Percentiles rank a stretch among this genome's conserved stretches.
phyloP scores from a whole-genome alignment of 139 green algal species.

The Volvox africanus region DNA sequence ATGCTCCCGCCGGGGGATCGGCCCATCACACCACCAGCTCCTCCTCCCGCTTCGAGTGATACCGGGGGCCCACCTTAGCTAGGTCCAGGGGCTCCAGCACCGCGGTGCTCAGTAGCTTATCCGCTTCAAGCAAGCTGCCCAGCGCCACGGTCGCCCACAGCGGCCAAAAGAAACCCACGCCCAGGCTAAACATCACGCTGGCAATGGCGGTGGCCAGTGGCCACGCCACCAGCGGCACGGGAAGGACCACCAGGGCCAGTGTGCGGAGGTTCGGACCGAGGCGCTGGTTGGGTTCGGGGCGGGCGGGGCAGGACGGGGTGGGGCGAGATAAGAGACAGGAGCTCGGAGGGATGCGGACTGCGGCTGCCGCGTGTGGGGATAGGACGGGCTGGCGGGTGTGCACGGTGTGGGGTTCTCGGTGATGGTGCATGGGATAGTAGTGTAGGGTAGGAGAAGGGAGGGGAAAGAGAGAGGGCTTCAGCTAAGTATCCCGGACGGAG shows the following conservation, averaged over 20 bases:
- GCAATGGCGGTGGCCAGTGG: background rate
- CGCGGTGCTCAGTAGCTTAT: background rate
- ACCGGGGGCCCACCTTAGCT: background rate
- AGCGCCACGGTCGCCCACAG: slow-evolving; percentile 15
- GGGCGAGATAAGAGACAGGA: background rate
- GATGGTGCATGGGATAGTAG: no score
- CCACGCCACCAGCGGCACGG: slow-evolving; percentile 19
- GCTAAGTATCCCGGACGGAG: no score
- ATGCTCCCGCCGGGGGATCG: no score
- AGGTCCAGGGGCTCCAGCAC: slow-evolving; percentile 21
- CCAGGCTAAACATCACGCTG: slow-evolving; percentile 2
- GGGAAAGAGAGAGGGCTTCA: no score
- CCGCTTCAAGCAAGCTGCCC: background rate
- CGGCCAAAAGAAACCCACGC: slow-evolving; percentile 29
- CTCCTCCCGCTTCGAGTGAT: no score
- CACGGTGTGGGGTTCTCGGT: no score
- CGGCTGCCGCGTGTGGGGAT: no score
- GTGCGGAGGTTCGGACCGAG: slow-evolving; percentile 18
- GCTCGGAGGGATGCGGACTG: background rate
- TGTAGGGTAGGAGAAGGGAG: no score
- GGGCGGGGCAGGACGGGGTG: background rate
- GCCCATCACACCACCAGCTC: no score
- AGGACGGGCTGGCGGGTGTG: no score
- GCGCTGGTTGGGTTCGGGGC: background rate
- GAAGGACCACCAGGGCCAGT: slow-evolving; percentile 26